Percentiles rank a stretch among this genome's conserved stretches.
Conservation (phyloP, 2,329 filamentous ascomycete species). For the Penicillium sp. region DNA sequence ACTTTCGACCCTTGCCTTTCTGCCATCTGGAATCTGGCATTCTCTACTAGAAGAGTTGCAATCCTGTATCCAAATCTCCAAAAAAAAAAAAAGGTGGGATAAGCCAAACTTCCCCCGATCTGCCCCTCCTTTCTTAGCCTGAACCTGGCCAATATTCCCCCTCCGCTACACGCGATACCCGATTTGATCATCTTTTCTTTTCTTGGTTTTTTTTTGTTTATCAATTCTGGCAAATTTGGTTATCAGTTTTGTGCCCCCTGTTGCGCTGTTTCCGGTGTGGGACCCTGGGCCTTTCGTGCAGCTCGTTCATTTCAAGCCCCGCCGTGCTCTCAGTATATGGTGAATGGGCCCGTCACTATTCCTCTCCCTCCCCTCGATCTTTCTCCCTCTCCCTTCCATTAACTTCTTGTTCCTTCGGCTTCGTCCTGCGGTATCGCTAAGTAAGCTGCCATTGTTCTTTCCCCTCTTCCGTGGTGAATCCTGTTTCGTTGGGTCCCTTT, state of each 20-base stretch:
- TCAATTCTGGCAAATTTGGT: background rate
- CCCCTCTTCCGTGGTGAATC: background rate
- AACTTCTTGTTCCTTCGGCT: background rate
- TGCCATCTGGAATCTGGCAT: background rate
- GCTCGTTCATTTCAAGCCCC: background rate
- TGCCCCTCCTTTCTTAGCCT: constrained; percentile 9
- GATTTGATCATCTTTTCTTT: constrained; percentile 7
- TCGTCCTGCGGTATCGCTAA: constrained; percentile 5
- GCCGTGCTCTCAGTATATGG: constrained; percentile 10
- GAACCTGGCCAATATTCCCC: background rate
- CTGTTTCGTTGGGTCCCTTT: background rate
- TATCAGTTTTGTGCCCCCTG: background rate
- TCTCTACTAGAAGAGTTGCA: background rate
- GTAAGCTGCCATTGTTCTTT: constrained; percentile 9
- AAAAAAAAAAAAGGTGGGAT: constrained; percentile 15
- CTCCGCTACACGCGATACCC: constrained; percentile 16
- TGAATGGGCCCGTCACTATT: constrained; percentile 1
- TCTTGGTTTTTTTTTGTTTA: background rate
- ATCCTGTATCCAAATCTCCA: background rate
- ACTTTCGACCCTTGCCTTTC: background rate
- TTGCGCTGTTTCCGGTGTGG: constrained; percentile 2
- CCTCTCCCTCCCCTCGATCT: constrained; percentile 1
- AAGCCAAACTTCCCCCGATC: background rate
- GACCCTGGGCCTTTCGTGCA: background rate
- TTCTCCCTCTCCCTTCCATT: background rate